Evolutionary conservation across 176 grass and related monocot species (phyloP).

Genomic region (Aegilops speltoides): DNA sequence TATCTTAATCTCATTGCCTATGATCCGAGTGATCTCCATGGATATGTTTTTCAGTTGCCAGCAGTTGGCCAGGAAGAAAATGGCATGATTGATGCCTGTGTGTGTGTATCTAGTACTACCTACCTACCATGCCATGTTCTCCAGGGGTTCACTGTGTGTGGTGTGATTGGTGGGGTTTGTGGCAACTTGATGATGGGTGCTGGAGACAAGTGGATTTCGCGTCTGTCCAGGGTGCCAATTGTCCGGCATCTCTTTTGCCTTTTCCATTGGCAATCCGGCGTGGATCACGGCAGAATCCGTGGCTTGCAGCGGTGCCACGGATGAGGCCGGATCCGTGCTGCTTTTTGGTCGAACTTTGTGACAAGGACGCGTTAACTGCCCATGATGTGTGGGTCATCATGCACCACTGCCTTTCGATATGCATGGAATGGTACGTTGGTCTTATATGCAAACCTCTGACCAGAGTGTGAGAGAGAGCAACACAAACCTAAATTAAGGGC

Average conservation of each 20-base stretch:
- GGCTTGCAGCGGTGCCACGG: slow-evolving; percentile 5
- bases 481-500: not conserved
- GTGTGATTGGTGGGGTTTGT: slow-evolving; percentile 20
- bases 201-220: slow-evolving; percentile 2
- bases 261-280: not conserved
- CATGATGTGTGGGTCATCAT: not conserved
- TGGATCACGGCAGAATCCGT: not conserved
- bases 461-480: not conserved
- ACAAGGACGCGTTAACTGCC: slow-evolving; percentile 23
- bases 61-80: not conserved
- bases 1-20: not conserved
- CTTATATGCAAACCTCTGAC: not conserved
- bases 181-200: slow-evolving; percentile 28
- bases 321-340: not conserved
- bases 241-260: not conserved
- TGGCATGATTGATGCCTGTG: no score
- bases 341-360: slow-evolving; percentile 2
- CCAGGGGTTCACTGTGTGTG: not conserved
- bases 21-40: slow-evolving; percentile 20
- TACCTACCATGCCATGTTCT: no score
- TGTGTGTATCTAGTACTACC: no score
- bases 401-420: no score
- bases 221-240: not conserved
- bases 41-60: slow-evolving; percentile 14
- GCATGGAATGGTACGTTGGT: not conserved